Conservation (phyloP, 2,329 filamentous ascomycete species). For the Aspergillus piperis region DNA sequence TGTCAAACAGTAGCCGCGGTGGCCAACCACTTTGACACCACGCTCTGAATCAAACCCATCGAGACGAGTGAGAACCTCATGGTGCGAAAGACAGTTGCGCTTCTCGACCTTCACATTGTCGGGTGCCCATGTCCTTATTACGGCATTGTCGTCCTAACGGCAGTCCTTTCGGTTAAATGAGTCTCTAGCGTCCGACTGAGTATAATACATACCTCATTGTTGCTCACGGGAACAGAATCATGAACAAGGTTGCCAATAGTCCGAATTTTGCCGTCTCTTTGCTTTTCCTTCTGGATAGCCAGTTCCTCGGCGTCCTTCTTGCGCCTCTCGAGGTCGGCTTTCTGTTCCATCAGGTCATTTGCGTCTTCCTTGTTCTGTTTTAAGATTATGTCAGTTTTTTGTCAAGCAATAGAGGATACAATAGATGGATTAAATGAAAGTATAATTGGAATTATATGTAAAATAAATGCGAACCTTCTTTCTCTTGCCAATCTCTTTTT, state of each 20-base stretch:
- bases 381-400: slow-evolving; percentile 8
- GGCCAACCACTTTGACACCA: slow-evolving; percentile 90
- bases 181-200: background rate
- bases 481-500: slow-evolving; percentile 87
- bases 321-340: slow-evolving; percentile 73
- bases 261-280: slow-evolving; percentile 75
- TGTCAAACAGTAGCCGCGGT: slow-evolving; percentile 89
- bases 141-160: slow-evolving; percentile 71
- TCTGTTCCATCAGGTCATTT: slow-evolving; percentile 74
- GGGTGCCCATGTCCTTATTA: slow-evolving; percentile 78
- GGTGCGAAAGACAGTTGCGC: slow-evolving; percentile 80
- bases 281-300: slow-evolving; percentile 72
- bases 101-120: slow-evolving; percentile 73
- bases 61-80: slow-evolving; percentile 85
- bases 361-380: slow-evolving; percentile 79
- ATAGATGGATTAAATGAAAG: background rate
- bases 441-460: too few relatives aligned
- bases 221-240: slow-evolving; percentile 77
- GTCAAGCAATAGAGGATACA: background rate
- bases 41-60: slow-evolving; percentile 93
- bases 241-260: slow-evolving; percentile 91
- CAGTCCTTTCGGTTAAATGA: background rate
- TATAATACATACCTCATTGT: slow-evolving; percentile 65
- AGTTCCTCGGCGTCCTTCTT: slow-evolving; percentile 77
- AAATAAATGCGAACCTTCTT: slow-evolving; percentile 66